Base-by-base conservation (phyloP, 2,329 filamentous ascomycete species). In the Sporothrix protearum region DNA sequence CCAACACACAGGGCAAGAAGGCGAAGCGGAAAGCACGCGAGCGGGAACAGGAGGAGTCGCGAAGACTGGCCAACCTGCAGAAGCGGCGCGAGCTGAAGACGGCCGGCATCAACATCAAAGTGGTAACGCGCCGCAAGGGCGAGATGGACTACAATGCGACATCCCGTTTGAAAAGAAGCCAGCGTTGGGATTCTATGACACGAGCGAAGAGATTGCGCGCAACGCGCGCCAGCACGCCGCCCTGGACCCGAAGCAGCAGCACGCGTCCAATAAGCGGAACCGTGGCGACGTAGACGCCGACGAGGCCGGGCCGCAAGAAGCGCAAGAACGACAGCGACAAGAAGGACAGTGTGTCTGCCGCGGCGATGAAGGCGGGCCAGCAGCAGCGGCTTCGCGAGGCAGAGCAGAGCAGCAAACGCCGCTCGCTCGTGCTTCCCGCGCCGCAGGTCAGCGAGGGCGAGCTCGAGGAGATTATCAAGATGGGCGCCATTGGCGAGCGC, bases 81-180 rank as follows among this genome's bases (percentile, higher is more conserved):
- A 99, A 99, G 84, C 89, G 96, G 51, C 89, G 96, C 76, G 96
- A 99, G 82, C 88, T 99, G 75, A 99, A 99, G 83, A 96, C 94
- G 79, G 94, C 96, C 1, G 96, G 96, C 64, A 98, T 99, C 82
- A 99, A 99, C 80, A 94, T 98, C 83, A 99, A 98, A 82, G 90
- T 98, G 71, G 89, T 90, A 2, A 96, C 92, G 16, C 89, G 92
- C 73, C 98, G 98, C 84, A 90, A 93, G 84, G 96, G 96, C 0
- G 91, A 98, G 83, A 99, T 99, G 93, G 96, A 99, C 81, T 99
- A 99, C 84, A 99, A 99, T 81, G 96, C 77, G 96, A 99, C 77
- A 97, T 99, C 75, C 96, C 96, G 0, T 98, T 99, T 75, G 96
- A 99, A 80, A 97, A 96, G 81, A 92, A 92, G 75, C 91, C 96